Base-by-base conservation (phyloP, 768 basidiomycete genomes). In the Boletus bicolor region DNA sequence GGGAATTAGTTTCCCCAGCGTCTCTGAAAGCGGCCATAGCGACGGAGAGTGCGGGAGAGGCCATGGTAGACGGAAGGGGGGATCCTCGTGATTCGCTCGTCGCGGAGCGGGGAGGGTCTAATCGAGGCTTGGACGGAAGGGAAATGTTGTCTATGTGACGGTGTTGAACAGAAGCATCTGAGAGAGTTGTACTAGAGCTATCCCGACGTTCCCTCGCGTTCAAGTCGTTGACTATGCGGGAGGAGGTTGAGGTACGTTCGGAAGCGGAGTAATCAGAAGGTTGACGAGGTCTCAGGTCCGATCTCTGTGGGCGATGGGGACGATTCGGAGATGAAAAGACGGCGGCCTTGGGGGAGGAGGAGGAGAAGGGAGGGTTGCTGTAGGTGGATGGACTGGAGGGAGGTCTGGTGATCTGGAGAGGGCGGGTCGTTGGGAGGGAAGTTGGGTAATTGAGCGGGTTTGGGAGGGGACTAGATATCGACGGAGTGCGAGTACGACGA, bases 21-120 rank as follows among this genome's bases (percentile, higher is more conserved):
- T 80, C 79, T 65, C 84, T 82, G 68, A 91, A 91, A 24, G 89
- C 87, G 53, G 86, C 82, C 65, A 91, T 73, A 14, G 80, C 87
- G 46, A 77, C 76, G 15, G 74, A 73, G 37, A 88, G 67, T 14
- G 82, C 73, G 3, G 78, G 75, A 28, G 83, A 79, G 21, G 55
- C 10, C 1, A 77, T 77, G 7, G 76, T 71, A 46, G 69, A 64
- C n/a, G 72, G 62, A 15, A 70, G 38, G 30, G 64, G 64, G 8
- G 64, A 58, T 41, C 56, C 51, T 45, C 50, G 21, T 38, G 32
- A 54, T 42, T 65, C 69, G 42, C 52, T 56, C 9, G 58, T 45
- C 11, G 49, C 36, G 34, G 64, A 41, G 41, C 51, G 68, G 2
- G 58, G 26, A 32, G 48, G 54, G 37, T 70, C 70, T 35, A 51